Evolutionary conservation across 2,329 filamentous ascomycete genomes (phyloP).

Genomic region (Alternaria ventricosa): DNA sequence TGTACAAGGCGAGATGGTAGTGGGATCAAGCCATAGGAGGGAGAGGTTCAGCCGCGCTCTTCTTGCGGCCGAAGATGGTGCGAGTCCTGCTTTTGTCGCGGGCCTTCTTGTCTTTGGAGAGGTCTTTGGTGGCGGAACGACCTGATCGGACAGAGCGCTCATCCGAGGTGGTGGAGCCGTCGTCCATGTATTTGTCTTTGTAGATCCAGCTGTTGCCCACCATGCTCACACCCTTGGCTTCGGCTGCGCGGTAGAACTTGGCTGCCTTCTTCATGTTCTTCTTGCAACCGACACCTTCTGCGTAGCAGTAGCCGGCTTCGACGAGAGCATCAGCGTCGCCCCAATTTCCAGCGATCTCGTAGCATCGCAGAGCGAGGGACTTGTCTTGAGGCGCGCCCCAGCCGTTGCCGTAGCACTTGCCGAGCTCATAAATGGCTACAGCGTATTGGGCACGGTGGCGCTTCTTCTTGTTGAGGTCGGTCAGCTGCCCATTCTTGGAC

Average conservation of each 20-base stretch:
- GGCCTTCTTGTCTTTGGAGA: conserved; percentile 62
- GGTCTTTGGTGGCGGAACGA: conserved; percentile 52
- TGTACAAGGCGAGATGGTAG: conserved; percentile 30
- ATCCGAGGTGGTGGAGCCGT: conserved; percentile 42
- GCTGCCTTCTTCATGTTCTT: conserved; percentile 96
- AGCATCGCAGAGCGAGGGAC: conserved; percentile 83
- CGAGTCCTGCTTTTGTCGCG: conserved; percentile 79
- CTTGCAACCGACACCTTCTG: conserved; percentile 89
- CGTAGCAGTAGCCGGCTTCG: conserved; percentile 96
- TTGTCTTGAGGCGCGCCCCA: conserved; percentile 98
- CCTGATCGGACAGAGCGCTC: conserved; percentile 55
- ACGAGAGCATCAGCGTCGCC: conserved; percentile 93
- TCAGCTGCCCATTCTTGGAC: conserved; percentile 64
- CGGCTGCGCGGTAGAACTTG: conserved; percentile 86
- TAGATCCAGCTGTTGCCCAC: conserved; percentile 99
- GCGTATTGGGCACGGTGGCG: conserved; percentile 92
- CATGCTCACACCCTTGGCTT: conserved; percentile 95
- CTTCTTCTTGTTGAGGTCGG: conserved; percentile 74
- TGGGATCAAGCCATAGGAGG: conserved; percentile 7
- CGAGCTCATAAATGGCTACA: conserved; percentile 92
- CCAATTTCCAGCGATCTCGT: conserved; percentile 95
- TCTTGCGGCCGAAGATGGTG: conserved; percentile 73
- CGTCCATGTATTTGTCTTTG: conserved; percentile 87
- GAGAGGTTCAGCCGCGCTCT: conserved; percentile 42
- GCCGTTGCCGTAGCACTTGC: conserved; percentile 96